Base-by-base conservation (phyloP, 2,329 filamentous ascomycete genomes). In the Celoporthe dispersa region DNA sequence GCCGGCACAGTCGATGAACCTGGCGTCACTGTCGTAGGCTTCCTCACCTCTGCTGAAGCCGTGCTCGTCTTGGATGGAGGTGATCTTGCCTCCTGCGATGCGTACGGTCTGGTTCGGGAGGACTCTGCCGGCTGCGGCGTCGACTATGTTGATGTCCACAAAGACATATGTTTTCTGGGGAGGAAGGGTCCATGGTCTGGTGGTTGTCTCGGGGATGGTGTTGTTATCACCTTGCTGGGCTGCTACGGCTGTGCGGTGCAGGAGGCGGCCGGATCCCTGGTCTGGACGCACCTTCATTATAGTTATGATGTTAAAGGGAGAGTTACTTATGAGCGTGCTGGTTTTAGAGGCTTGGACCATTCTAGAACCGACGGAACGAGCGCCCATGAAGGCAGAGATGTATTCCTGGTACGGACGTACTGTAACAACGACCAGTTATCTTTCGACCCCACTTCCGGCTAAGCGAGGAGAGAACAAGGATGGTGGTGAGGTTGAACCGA, bases 101-200 rank as follows among this genome's bases (percentile, higher is more conserved):
- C 75, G 79, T 16, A 85, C 79, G 1, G 73, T 77, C 8, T 70
- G 72, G 9, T 76, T 75, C 5, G 71, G 33, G 1, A 77, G 65
- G 22, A 83, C 72, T 4, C 70, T 74, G 37, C 83, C 82, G 0
- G 73, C 72, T 16, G 76, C 76, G 0, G 80, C 72, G 69, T 86
- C 81, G 41, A 86, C 76, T 35, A 86, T 72, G 65, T 80, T 83
- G 64, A 82, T 82, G 69, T 85, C 84, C 22, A 76, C 73, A 51
- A 86, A 80, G 14, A 81, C 73, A 60, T 80, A 80, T 0, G 71
- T 74, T 53, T 73, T 75, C 62, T 76, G 79, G 0, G 70, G 75
- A 1, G 78, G 78, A 0, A 78, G 74, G n/a, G 76, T 78, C 79
- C 79, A 81, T 0, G 79, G 79, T 70, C 79, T 80, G 72, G 78